Conservation (phyloP, 2,329 filamentous ascomycete species). For the Bipolaris bicolor region DNA sequence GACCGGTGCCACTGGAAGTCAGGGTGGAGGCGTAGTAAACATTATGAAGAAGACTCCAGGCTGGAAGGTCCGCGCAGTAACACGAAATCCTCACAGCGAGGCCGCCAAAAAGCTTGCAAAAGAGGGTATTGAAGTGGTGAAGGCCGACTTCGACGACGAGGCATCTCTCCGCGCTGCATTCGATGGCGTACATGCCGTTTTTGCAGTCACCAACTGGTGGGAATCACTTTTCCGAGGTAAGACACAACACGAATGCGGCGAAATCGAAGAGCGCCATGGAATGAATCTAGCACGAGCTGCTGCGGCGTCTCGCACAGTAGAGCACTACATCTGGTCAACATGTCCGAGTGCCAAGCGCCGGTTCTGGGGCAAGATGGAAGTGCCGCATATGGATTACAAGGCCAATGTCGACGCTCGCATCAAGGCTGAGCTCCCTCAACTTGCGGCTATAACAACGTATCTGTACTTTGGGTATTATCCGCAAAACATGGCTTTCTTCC, state of each 20-base stretch:
- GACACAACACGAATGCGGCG: slow-evolving; percentile 40
- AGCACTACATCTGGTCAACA: slow-evolving; percentile 57
- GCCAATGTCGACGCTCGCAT: slow-evolving; percentile 51
- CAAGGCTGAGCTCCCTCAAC: slow-evolving; percentile 38
- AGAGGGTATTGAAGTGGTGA: slow-evolving; percentile 30
- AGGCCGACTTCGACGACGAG: slow-evolving; percentile 30
- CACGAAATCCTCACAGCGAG: slow-evolving; percentile 26
- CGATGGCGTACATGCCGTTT: slow-evolving; percentile 39
- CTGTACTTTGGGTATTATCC: slow-evolving; percentile 41
- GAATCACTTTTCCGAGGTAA: slow-evolving; percentile 41
- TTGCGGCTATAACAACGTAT: slow-evolving; percentile 38
- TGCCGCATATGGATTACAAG: slow-evolving; percentile 56
- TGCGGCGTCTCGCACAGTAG: slow-evolving; percentile 43
- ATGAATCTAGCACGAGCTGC: slow-evolving; percentile 54
- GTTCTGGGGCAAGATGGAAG: slow-evolving; percentile 40
- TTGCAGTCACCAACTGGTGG: slow-evolving; percentile 53
- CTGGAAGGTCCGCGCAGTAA: slow-evolving; percentile 35
- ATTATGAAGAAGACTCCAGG: slow-evolving; percentile 31
- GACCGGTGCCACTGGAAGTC: slow-evolving; percentile 37
- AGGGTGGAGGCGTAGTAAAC: slow-evolving; percentile 36
- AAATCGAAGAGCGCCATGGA: slow-evolving; percentile 50
- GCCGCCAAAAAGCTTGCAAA: slow-evolving; percentile 29
- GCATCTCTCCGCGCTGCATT: slow-evolving; percentile 27
- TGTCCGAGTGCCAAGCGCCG: slow-evolving; percentile 47
- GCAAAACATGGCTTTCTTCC: slow-evolving; percentile 39